Conservation (phyloP, 306 rosid species). For the Arachis stenosperma region DNA sequence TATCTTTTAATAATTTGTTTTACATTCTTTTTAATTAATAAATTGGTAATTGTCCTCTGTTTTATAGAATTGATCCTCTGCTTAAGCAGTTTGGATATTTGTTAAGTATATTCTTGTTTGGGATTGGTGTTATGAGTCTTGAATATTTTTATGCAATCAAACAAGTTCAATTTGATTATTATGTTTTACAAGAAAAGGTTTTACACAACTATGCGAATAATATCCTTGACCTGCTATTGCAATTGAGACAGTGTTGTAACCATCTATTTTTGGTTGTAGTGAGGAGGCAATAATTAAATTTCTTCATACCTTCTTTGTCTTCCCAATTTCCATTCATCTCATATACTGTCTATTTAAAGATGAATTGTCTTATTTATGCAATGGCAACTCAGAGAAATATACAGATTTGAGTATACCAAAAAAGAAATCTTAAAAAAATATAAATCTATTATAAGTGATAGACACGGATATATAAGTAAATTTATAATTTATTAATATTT, state of each 20-base stretch:
- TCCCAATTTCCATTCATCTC: background rate
- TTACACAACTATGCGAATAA: slow-evolving; percentile 72
- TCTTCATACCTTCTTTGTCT: background rate
- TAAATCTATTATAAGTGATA: no score
- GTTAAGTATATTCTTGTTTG: background rate
- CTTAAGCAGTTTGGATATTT: slow-evolving; percentile 1
- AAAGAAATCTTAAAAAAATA: slow-evolving; percentile 7
- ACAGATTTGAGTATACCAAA: slow-evolving; percentile 44
- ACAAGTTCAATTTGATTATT: slow-evolving; percentile 85
- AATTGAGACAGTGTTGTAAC: slow-evolving; percentile 88
- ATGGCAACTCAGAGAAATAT: slow-evolving; percentile 36
- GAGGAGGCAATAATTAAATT: slow-evolving; percentile 17
- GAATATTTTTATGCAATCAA: slow-evolving; percentile 28
- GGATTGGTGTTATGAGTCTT: background rate
- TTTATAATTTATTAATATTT: no score
- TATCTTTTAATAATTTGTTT: background rate
- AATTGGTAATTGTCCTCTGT: background rate
- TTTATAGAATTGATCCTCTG: slow-evolving; percentile 1
- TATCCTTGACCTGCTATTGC: slow-evolving; percentile 83
- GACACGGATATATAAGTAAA: no score
- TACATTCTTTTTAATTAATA: background rate
- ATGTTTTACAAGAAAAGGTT: slow-evolving; percentile 81
- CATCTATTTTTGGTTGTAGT: slow-evolving; percentile 89
- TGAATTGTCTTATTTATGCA: slow-evolving; percentile 42
- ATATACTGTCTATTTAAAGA: slow-evolving; percentile 31